Conservation (phyloP, 2,329 filamentous ascomycete species). For the Microcyclosporella mali region DNA sequence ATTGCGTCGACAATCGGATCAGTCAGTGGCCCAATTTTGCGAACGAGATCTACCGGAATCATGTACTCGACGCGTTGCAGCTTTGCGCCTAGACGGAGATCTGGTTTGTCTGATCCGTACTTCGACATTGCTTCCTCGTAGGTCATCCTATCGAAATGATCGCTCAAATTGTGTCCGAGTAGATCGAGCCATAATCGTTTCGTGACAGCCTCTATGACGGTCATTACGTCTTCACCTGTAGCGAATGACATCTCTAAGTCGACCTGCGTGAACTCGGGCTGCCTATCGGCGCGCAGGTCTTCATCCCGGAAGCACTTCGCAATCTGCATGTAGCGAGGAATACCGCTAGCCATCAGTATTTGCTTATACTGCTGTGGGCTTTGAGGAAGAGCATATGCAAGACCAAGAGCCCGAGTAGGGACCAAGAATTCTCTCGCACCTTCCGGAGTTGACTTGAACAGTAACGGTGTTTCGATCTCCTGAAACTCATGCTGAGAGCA, state of each 20-base stretch:
- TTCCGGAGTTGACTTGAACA: slow-evolving; percentile 97
- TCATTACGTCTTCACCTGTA: slow-evolving; percentile 64
- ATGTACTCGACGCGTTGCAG: slow-evolving; percentile 60
- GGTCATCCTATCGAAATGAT: slow-evolving; percentile 53
- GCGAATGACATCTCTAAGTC: slow-evolving; percentile 93
- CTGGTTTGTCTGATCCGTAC: slow-evolving; percentile 90
- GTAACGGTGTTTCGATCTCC: slow-evolving; percentile 83
- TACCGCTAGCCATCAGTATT: slow-evolving; percentile 86
- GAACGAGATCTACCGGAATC: slow-evolving; percentile 57
- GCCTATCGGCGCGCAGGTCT: slow-evolving; percentile 82
- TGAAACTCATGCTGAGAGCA: slow-evolving; percentile 53
- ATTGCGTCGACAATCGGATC: slow-evolving; percentile 70
- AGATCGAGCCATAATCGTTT: slow-evolving; percentile 49
- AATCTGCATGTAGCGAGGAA: slow-evolving; percentile 81
- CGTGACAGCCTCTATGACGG: slow-evolving; percentile 49
- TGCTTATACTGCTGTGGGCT: slow-evolving; percentile 99
- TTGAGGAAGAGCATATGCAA: slow-evolving; percentile 86
- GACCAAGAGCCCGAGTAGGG: slow-evolving; percentile 67
- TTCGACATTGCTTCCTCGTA: slow-evolving; percentile 72
- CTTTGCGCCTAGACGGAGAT: slow-evolving; percentile 66
- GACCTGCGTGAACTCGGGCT: slow-evolving; percentile 94
- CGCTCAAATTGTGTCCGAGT: slow-evolving; percentile 37
- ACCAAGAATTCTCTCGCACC: slow-evolving; percentile 93
- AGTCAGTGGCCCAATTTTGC: slow-evolving; percentile 65
- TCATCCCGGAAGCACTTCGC: slow-evolving; percentile 94